Percentiles rank a stretch among this genome's conserved stretches.
These are phyloP conservation scores for Rhizophora mangle DNA, from an alignment of 345 rosid genomes.

Conservation along the genomic window DNA sequence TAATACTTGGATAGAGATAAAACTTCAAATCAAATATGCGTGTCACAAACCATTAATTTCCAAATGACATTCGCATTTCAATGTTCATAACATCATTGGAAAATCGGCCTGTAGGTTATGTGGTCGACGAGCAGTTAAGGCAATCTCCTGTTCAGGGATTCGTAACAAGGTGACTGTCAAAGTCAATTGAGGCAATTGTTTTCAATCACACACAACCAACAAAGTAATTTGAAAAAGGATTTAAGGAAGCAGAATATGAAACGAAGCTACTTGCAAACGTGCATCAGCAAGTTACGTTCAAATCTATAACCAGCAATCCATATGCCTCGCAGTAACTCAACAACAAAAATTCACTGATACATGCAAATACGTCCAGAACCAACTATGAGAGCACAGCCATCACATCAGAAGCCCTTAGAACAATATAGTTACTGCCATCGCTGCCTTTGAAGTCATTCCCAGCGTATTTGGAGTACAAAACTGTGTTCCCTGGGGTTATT, in stretches of 20 bases:
- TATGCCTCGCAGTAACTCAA: constrained; percentile 21
- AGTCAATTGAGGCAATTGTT: too few species aligned
- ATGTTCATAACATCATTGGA: too few species aligned
- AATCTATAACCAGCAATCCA: constrained; percentile 21
- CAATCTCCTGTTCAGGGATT: too few species aligned
- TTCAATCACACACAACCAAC: too few species aligned
- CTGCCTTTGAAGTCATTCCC: constrained; percentile 84
- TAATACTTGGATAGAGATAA: constrained; percentile 19
- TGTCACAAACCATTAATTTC: too few species aligned
- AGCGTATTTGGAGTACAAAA: constrained; percentile 85
- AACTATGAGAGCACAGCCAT: constrained; percentile 88
- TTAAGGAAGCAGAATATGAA: too few species aligned
- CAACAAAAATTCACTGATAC: constrained; percentile 28
- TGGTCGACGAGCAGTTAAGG: too few species aligned
- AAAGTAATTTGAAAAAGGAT: too few species aligned
- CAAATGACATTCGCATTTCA: too few species aligned
- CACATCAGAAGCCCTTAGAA: constrained; percentile 76
- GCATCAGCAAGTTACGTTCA: not conserved
- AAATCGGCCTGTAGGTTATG: too few species aligned
- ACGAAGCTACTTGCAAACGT: not conserved
- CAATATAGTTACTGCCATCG: constrained; percentile 79
- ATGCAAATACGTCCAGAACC: not conserved
- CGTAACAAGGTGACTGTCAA: too few species aligned
- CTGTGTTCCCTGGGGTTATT: constrained; percentile 61
- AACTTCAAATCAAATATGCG: not conserved